These are phyloP conservation scores for Incumbomyces lentus DNA, from an alignment of 2,329 filamentous ascomycete genomes.

Conservation along the genomic window DNA sequence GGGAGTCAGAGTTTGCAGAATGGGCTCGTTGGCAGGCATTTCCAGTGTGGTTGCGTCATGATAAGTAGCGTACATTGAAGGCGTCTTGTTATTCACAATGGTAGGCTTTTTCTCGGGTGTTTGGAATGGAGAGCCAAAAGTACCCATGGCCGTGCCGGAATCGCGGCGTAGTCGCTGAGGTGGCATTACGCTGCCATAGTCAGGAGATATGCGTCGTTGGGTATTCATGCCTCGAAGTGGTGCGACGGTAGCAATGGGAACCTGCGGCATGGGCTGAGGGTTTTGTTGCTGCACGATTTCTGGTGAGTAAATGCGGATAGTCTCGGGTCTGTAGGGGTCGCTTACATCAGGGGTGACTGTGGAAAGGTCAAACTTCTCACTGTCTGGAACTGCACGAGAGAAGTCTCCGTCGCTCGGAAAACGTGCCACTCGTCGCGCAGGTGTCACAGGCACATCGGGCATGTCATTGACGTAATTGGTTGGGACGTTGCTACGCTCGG, in stretches of 20 bases:
- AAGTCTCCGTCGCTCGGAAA: slow-evolving; percentile 22
- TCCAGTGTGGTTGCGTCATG: neutral
- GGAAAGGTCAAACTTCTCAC: slow-evolving; percentile 18
- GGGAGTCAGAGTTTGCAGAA: slow-evolving; percentile 12
- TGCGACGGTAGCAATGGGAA: slow-evolving; percentile 11
- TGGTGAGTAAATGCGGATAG: slow-evolving; percentile 38
- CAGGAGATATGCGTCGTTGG: slow-evolving; percentile 8
- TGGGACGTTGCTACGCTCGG: slow-evolving; percentile 14
- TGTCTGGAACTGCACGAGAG: slow-evolving; percentile 13
- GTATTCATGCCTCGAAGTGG: slow-evolving; percentile 16
- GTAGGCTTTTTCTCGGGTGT: slow-evolving; percentile 12
- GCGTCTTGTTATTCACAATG: neutral
- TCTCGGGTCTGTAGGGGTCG: slow-evolving; percentile 30
- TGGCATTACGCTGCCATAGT: neutral
- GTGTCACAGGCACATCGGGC: slow-evolving; percentile 22
- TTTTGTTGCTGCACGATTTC: slow-evolving; percentile 18
- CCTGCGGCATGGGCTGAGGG: neutral
- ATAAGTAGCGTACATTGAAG: slow-evolving; percentile 2
- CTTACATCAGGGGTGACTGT: slow-evolving; percentile 9
- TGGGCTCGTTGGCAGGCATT: neutral
- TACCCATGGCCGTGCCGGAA: neutral
- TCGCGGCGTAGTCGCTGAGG: neutral
- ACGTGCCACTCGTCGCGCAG: slow-evolving; percentile 17
- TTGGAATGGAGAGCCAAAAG: slow-evolving; percentile 18
- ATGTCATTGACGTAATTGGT: slow-evolving; percentile 4